Percentiles rank a stretch among this genome's conserved stretches.
phyloP scores from a whole-genome alignment of 1,139 yeast species.

The Hyphopichia wangnamkhiaoensis region DNA sequence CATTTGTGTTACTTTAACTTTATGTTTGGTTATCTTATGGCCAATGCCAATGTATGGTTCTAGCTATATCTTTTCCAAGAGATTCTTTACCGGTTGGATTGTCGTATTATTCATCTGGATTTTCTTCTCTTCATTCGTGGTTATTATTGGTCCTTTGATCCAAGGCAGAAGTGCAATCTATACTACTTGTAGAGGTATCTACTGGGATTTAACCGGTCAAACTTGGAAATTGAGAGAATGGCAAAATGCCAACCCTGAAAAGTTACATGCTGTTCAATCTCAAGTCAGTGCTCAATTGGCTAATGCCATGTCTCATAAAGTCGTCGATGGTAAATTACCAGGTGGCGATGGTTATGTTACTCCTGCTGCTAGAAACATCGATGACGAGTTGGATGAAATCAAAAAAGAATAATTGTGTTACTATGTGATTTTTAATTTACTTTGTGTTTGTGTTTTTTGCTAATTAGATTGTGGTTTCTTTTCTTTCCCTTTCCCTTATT shows the following conservation, averaged over 20 bases:
- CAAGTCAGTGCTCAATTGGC: conserved; percentile 50
- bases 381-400: conserved; percentile 23
- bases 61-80: conserved; percentile 66
- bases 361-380: conserved; percentile 24
- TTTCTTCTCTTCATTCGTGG: conserved; percentile 56
- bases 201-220: conserved; percentile 84
- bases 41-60: conserved; percentile 91
- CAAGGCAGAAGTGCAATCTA: conserved; percentile 68
- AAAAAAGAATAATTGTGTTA: conserved; percentile 17
- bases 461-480: neutral
- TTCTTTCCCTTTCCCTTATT: no score
- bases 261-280: conserved; percentile 64
- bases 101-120: conserved; percentile 75
- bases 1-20: conserved; percentile 58
- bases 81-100: conserved; percentile 83
- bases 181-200: conserved; percentile 69
- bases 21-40: conserved; percentile 68
- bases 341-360: conserved; percentile 21
- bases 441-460: neutral
- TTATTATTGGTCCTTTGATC: conserved; percentile 61
- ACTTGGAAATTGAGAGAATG: conserved; percentile 67
- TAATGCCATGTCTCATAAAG: conserved; percentile 15
- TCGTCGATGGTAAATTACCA: conserved; percentile 32
- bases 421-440: neutral
- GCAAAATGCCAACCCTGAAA: conserved; percentile 71